These are phyloP conservation scores for Penicillium ucsense DNA, from an alignment of 495 filamentous ascomycete genomes.

Conservation along the genomic window DNA sequence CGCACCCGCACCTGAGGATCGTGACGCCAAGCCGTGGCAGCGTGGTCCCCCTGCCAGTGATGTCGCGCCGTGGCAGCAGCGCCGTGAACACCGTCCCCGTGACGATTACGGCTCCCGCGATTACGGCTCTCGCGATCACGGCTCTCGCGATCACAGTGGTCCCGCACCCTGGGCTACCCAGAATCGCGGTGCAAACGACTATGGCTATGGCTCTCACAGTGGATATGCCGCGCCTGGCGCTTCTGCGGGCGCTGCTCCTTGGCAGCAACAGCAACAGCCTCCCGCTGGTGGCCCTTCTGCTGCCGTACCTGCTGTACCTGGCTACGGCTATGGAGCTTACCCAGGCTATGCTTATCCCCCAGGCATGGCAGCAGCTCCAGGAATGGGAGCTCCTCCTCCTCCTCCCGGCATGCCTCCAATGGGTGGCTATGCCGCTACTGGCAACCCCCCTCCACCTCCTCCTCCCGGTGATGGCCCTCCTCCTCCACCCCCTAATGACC, in stretches of 20 bases:
- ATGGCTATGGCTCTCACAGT: conserved; percentile 36
- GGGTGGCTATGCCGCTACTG: conserved; percentile 42
- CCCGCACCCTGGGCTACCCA: conserved; percentile 47
- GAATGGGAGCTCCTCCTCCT: conserved; percentile 56
- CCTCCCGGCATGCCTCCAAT: conserved; percentile 63
- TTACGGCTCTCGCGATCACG: conserved; percentile 37
- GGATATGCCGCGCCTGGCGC: conserved; percentile 21
- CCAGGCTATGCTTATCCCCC: conserved; percentile 41
- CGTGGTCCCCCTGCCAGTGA: conserved; percentile 67
- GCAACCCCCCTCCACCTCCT: conserved; percentile 47
- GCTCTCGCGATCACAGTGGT: conserved; percentile 32
- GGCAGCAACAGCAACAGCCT: conserved; percentile 51
- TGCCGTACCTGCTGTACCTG: conserved; percentile 25
- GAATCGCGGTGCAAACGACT: conserved; percentile 38
- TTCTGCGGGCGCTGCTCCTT: conserved; percentile 36
- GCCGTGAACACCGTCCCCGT: conserved; percentile 46
- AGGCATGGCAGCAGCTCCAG: conserved; percentile 43
- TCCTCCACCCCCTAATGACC: conserved; percentile 56
- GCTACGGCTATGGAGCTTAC: conserved; percentile 48
- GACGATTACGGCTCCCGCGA: conserved; percentile 43
- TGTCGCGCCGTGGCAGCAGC: conserved; percentile 64
- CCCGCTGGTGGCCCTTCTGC: conserved; percentile 30
- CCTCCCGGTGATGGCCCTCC: conserved; percentile 55
- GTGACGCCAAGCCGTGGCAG: conserved; percentile 78
- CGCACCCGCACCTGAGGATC: conserved; percentile 38